These are phyloP conservation scores for Phytopythium helicoides DNA, from an alignment of 352 stramenopile genomes.

Conservation along the genomic window DNA sequence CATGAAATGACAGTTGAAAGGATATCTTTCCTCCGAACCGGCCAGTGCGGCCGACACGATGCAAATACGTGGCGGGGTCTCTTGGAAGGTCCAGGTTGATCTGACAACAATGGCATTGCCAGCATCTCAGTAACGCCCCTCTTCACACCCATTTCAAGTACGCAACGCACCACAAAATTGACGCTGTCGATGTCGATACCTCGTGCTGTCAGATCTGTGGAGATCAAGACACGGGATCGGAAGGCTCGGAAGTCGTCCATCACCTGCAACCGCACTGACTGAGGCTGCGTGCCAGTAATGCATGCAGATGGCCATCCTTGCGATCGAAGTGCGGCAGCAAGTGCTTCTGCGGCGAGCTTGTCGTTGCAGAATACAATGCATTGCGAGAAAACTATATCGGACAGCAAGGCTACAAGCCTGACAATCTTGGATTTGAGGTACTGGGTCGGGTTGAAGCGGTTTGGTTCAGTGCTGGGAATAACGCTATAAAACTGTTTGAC, in stretches of 20 bases:
- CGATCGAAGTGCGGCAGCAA: slow-evolving; percentile 43
- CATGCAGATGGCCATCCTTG: slow-evolving; percentile 60
- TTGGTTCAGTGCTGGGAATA: slow-evolving; percentile 10
- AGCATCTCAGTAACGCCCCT: neutral
- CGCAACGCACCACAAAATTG: slow-evolving; percentile 57
- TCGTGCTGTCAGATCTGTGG: slow-evolving; percentile 71
- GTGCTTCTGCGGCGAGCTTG: slow-evolving; percentile 69
- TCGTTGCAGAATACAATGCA: slow-evolving; percentile 88
- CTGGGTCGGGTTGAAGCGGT: slow-evolving; percentile 7
- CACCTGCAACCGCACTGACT: slow-evolving; percentile 51
- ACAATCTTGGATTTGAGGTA: slow-evolving; percentile 59
- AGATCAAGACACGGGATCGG: slow-evolving; percentile 61
- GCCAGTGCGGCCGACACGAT: slow-evolving; percentile 69
- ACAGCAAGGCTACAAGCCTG: slow-evolving; percentile 47
- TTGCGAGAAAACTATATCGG: slow-evolving; percentile 68
- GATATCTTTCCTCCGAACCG: slow-evolving; percentile 77
- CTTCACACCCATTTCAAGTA: no score
- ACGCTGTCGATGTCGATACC: slow-evolving; percentile 78
- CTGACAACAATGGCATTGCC: slow-evolving; percentile 11
- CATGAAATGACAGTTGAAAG: slow-evolving; percentile 19
- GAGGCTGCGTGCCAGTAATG: slow-evolving; percentile 66
- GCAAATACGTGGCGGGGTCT: slow-evolving; percentile 76
- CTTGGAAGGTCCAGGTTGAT: slow-evolving; percentile 71
- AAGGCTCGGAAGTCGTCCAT: slow-evolving; percentile 62
- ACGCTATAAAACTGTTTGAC: slow-evolving; percentile 74